phyloP scores from a whole-genome alignment of 1,284 basidiomycete species.

The Rugiboletus extremiorientalis region DNA sequence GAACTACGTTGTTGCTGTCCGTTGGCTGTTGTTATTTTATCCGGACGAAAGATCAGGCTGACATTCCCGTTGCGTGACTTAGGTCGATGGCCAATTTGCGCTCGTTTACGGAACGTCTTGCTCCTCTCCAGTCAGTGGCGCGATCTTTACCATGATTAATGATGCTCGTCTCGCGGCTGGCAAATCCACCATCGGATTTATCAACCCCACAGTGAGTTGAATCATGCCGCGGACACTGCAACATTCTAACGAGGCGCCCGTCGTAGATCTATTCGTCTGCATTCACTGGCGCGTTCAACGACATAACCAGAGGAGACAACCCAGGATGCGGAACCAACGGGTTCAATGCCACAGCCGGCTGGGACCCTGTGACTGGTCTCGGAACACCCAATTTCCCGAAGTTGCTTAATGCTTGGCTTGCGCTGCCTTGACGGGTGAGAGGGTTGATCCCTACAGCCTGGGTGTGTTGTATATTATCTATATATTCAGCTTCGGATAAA shows the following conservation, averaged over 20 bases:
- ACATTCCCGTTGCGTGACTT: not conserved
- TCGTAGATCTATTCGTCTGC: conserved; percentile 27
- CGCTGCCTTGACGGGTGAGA: not conserved
- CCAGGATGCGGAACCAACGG: conserved; percentile 40
- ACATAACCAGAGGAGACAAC: conserved; percentile 44
- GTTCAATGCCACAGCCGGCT: conserved; percentile 34
- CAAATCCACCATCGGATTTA: conserved; percentile 40
- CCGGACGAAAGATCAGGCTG: not conserved
- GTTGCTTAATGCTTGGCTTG: not conserved
- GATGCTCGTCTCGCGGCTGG: conserved; percentile 41
- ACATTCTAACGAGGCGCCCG: not conserved
- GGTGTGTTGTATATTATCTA: not conserved
- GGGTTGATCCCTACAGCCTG: too few species aligned
- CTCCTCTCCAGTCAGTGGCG: conserved; percentile 39
- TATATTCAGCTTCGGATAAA: too few species aligned
- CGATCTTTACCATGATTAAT: conserved; percentile 47
- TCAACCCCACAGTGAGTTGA: conserved; percentile 32
- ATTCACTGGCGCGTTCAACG: conserved; percentile 35
- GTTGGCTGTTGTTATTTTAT: not conserved
- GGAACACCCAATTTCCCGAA: not conserved
- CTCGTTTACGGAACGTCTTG: conserved; percentile 39
- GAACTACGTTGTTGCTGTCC: conserved; percentile 41
- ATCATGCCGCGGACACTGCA: not conserved
- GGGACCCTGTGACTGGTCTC: conserved; percentile 41
- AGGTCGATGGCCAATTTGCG: conserved; percentile 37